Evolutionary conservation across 345 rosid genomes (phyloP).

Genomic region (Kandelia obovata): DNA sequence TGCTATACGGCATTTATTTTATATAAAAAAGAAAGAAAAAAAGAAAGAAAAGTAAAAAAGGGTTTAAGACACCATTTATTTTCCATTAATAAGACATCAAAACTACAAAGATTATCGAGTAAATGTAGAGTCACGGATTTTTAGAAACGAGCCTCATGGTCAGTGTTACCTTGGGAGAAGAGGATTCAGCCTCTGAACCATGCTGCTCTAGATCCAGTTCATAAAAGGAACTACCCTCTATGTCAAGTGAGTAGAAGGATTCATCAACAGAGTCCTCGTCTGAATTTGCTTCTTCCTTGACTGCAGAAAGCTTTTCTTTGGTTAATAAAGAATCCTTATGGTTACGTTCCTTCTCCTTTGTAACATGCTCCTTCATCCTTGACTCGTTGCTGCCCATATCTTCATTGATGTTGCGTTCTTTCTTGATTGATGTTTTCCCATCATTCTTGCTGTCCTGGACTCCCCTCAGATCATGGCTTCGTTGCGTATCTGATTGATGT

Average conservation of each 20-base stretch:
- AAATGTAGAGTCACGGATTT: not conserved
- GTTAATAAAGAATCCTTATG: not conserved
- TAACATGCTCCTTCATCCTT: not conserved
- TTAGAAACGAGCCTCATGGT: not conserved
- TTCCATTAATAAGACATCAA: too few relatives aligned
- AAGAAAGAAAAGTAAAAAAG: too few relatives aligned
- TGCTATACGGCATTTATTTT: too few relatives aligned
- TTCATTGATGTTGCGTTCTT: too few relatives aligned
- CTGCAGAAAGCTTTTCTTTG: slow-evolving; percentile 6
- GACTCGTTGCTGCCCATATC: too few relatives aligned
- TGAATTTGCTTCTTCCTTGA: slow-evolving; percentile 10
- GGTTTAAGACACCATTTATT: too few relatives aligned
- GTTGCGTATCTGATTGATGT: not conserved
- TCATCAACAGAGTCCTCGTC: slow-evolving; percentile 3
- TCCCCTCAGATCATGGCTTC: not conserved
- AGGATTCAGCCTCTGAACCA: not conserved
- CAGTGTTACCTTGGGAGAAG: not conserved
- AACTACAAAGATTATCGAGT: not conserved
- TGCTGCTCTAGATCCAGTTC: not conserved
- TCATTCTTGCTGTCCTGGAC: not conserved
- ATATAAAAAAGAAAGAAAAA: too few relatives aligned
- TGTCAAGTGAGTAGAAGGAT: slow-evolving; percentile 12
- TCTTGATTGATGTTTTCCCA: not conserved
- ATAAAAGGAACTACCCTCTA: not conserved
- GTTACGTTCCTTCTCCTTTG: not conserved